Base-by-base conservation (phyloP, 139 green algal genomes). In the Micromonas commoda region DNA sequence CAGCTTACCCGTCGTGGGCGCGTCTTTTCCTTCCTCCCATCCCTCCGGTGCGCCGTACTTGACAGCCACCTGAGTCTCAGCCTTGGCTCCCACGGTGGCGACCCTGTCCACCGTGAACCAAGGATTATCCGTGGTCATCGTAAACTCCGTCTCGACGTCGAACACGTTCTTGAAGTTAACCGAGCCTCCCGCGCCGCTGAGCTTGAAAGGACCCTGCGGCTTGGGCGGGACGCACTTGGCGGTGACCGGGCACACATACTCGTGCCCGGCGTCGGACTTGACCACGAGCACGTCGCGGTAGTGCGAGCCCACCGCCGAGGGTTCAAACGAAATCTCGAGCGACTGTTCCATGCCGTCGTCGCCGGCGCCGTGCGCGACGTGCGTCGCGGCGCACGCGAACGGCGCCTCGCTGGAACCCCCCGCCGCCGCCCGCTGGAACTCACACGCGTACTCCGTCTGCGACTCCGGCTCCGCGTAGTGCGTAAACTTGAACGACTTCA, bases 291-390 rank as follows among this genome's bases (percentile, higher is more conserved):
- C 81, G 77, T 93, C 90, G 1, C 81, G 76, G 33, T 89, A 80
- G 53, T 76, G 82, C 76, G 93, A 89, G 23, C 88, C 87, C 2
- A 96, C 60, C 4, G 64, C 69, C 28, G 63, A 85, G 0, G 91
- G 91, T 84, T 94, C 89, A 77, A 93, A 96, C 6, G 71, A 63
- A 5, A 96, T 85, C 53, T 90, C 82, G 38, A 92, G 57, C 31
- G 85, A 76, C n/a, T 86, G 74, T 69, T 93, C 86, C 33, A 73
- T 73, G 9, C 90, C 90, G 28, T 83, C 76, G 23, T 54, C 70
- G 0, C 81, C 80, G 20, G 84, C 82, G 19, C 84, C 31, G 4
- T 75, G 74, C 0, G 76, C 84, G 28, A 70, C 65, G 6, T 86
- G 76, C 5, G 52, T 79, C 1, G 76, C 35, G 33, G 82, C 76